Conservation (phyloP, 441 rosid genomes). For the Erysimum cheiri region DNA sequence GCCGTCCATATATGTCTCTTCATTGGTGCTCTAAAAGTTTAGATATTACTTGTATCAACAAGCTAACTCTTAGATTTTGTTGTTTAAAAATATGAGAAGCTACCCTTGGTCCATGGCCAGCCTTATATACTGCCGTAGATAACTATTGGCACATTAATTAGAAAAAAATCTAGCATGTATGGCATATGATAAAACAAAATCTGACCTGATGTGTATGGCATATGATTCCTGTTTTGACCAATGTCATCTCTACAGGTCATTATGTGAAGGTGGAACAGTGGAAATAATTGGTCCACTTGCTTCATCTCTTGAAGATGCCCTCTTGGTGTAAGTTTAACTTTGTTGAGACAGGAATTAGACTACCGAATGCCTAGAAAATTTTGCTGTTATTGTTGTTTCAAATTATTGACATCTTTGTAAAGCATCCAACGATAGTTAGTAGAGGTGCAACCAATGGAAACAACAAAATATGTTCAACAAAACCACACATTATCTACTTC, state of each 20-base stretch:
- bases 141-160: neutral
- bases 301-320: constrained; percentile 77
- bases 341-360: constrained; percentile 16
- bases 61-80: constrained; percentile 9
- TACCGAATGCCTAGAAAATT: neutral
- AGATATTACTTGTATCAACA: neutral
- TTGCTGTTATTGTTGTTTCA: neutral
- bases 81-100: constrained; percentile 4
- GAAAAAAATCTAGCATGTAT: neutral
- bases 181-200: constrained; percentile 3
- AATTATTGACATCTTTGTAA: constrained; percentile 16
- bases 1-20: neutral
- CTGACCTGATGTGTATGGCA: constrained; percentile 2
- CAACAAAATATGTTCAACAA: neutral
- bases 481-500: constrained; percentile 17
- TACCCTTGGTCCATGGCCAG: neutral
- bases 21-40: neutral
- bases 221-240: constrained; percentile 13
- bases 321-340: constrained; percentile 68
- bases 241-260: constrained; percentile 53
- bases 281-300: constrained; percentile 86
- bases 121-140: neutral
- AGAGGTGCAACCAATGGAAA: neutral
- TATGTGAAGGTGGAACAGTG: constrained; percentile 73
- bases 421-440: constrained; percentile 17